Evolutionary conservation across 2,329 filamentous ascomycete genomes (phyloP).

Genomic region (Pseudogymnoascus sp.): DNA sequence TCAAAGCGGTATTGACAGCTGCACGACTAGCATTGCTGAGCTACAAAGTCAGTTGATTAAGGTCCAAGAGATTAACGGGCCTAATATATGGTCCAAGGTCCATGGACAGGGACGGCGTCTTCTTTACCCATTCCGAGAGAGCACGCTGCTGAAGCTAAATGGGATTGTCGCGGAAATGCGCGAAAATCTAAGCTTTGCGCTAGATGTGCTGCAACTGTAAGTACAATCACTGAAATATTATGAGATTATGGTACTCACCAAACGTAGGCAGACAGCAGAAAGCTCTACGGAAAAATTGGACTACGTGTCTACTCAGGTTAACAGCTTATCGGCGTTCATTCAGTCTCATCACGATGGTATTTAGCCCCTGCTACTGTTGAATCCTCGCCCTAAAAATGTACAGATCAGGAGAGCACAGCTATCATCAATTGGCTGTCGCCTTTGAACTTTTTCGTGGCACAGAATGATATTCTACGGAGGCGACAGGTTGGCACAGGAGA

Average conservation of each 20-base stretch:
- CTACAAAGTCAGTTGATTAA: neutral
- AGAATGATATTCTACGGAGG: neutral
- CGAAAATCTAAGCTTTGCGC: constrained; percentile 10
- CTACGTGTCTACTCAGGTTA: neutral
- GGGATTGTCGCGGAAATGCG: constrained; percentile 12
- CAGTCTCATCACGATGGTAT: neutral
- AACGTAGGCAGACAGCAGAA: neutral
- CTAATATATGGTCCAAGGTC: constrained; percentile 6
- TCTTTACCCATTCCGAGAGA: constrained; percentile 16
- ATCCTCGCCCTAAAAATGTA: neutral
- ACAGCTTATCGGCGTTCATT: neutral
- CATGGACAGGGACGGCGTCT: constrained; percentile 11
- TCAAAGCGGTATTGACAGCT: neutral
- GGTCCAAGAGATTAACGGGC: neutral
- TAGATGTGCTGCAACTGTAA: constrained; percentile 14
- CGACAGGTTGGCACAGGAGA: neutral
- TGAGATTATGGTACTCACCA: neutral
- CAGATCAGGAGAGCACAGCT: neutral
- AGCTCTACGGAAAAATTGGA: neutral
- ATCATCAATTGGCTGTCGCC: neutral
- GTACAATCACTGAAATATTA: constrained; percentile 9
- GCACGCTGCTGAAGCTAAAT: constrained; percentile 14
- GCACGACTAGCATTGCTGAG: neutral
- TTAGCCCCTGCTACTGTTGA: neutral
- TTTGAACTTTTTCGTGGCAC: neutral